Conservation (phyloP, 2,329 filamentous ascomycete species). For the Verticillium tricorpus region DNA sequence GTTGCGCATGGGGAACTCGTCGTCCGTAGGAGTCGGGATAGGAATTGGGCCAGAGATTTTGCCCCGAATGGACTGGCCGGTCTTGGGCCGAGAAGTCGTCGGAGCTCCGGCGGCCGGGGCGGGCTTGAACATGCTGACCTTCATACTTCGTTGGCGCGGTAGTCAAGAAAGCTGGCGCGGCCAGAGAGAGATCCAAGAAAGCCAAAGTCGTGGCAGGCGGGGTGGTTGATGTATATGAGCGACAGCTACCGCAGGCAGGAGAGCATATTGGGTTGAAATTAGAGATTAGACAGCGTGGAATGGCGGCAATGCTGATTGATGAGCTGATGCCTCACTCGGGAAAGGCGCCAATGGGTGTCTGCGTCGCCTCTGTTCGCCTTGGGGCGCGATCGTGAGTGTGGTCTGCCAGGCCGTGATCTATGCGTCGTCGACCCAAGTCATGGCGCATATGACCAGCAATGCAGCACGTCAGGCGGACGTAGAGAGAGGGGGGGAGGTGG, state of each 20-base stretch:
- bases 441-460: constrained; percentile 28
- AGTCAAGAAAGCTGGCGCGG: not conserved
- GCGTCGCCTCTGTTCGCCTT: not conserved
- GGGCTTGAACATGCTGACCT: constrained; percentile 40
- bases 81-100: constrained; percentile 20
- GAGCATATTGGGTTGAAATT: not conserved
- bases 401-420: constrained; percentile 12
- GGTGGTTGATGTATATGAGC: constrained; percentile 6
- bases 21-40: constrained; percentile 41
- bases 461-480: constrained; percentile 16
- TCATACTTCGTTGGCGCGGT: constrained; percentile 23
- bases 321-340: not conserved
- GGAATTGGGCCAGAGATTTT: constrained; percentile 60
- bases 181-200: not conserved
- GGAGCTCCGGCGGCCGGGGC: constrained; percentile 31
- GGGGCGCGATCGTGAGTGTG: not conserved
- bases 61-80: constrained; percentile 48
- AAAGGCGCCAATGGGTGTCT: not conserved
- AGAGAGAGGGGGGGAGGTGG: not conserved
- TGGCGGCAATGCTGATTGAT: not conserved
- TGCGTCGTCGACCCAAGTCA: constrained; percentile 16
- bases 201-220: not conserved
- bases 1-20: constrained; percentile 49
- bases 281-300: not conserved
- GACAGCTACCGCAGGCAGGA: constrained; percentile 6